Base-by-base conservation (phyloP, 345 rosid species). In the Sisymbrium irio region DNA sequence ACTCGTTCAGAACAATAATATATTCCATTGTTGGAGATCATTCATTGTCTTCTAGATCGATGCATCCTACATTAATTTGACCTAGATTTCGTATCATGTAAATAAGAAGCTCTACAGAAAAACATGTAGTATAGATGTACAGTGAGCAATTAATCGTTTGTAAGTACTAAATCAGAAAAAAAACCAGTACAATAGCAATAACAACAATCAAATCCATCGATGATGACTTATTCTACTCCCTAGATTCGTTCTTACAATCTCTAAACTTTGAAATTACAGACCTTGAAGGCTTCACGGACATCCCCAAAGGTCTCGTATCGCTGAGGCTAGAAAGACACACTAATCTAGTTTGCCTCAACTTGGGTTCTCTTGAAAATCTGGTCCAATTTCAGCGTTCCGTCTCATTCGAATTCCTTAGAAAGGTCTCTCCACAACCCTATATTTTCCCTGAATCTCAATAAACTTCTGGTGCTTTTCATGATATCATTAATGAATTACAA, bases 261-360 rank as follows among this genome's bases (percentile, higher is more conserved):
- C 0, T 62, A 14, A n/a, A 62, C 45, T 25, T 10, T 40, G 45
- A 53, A 3, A 12, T 5, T 5, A 14, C 44, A 62, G 68, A 72
- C 7, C 0, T 50, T 51, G 33, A 72, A 41, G 32, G 54, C 37
- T 54, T 63, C 19, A 42, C 15, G 6, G 63, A 63, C 17, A 53
- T 53, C 55, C 6, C 18, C 25, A 72, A 32, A 10, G 70, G 10
- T 53, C 54, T 72, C 6, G 69, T 19, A 5, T 19, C 40, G 5
- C 11, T 72, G 3, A 49, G 32, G 7, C 42, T 72, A 3, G 51
- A 72, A 50, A 53, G 44, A 30, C 35, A 62, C 36, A 10, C 17
- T 53, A 19, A 62, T 53, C 55, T 62, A 30, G 36, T 72, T 28
- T 63, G 41, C 76, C 56, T 72, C 13, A 51, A 28, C 6, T 19